A percentile compares a stretch with the other conserved stretches of the same genome.
These are phyloP conservation scores for Globisporangium canariense DNA, from an alignment of 352 stramenopile genomes.

Conservation along the genomic window DNA sequence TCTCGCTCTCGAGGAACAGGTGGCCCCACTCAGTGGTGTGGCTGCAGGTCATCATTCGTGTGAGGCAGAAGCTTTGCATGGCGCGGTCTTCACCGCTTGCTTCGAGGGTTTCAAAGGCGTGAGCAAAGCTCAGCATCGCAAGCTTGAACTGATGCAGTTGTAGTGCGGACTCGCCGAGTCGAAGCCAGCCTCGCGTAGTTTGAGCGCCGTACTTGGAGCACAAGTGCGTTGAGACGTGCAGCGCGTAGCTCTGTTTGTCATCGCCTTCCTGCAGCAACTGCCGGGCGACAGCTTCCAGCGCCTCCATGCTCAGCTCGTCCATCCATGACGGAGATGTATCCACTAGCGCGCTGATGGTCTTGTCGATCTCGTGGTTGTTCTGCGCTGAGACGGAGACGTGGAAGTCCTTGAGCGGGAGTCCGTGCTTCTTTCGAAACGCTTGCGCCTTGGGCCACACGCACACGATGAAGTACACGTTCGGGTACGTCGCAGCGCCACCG, in stretches of 20 bases:
- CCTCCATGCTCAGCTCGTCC: constrained; percentile 21
- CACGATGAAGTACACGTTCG: constrained; percentile 46
- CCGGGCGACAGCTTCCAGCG: constrained; percentile 28
- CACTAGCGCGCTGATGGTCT: constrained; percentile 33
- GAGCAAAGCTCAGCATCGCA: constrained; percentile 36
- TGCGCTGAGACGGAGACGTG: constrained; percentile 43
- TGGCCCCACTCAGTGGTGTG: constrained; percentile 30
- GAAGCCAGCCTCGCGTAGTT: constrained; percentile 29
- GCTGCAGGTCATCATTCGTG: constrained; percentile 20
- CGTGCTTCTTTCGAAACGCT: constrained; percentile 34
- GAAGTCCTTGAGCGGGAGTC: constrained; percentile 44
- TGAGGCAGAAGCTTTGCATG: constrained; percentile 23
- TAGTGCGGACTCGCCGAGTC: constrained; percentile 31
- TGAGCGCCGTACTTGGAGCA: constrained; percentile 13
- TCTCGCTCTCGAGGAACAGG: constrained; percentile 26
- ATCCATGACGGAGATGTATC: constrained; percentile 10
- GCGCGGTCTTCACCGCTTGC: background rate
- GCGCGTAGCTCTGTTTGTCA: constrained; percentile 16
- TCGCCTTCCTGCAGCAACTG: constrained; percentile 28
- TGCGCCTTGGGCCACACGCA: constrained; percentile 60
- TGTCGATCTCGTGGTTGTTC: constrained; percentile 52
- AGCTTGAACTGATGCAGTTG: constrained; percentile 24
- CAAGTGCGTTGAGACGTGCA: constrained; percentile 28
- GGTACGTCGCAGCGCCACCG: constrained; percentile 17
- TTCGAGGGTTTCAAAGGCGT: constrained; percentile 7